Percentiles rank a stretch among this genome's conserved stretches.
These are phyloP conservation scores for Oxytropis ochrocephala DNA, from an alignment of 306 rosid species.

Conservation along the genomic window DNA sequence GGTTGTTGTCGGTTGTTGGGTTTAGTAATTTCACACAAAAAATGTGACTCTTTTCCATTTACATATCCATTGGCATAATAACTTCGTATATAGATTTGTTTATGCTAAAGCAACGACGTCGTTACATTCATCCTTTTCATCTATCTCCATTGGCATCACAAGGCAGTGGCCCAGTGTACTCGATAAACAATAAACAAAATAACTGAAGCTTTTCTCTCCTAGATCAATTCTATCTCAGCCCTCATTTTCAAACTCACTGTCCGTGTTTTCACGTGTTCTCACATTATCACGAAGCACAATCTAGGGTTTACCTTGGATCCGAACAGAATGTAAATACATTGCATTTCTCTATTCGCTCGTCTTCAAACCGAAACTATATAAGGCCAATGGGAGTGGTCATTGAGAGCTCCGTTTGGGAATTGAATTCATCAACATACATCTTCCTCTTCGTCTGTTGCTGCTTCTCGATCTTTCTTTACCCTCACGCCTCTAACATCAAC, in stretches of 20 bases:
- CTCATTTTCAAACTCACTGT: background rate
- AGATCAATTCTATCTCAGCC: conserved; percentile 4
- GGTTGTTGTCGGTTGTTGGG: too few species aligned
- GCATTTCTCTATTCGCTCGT: background rate
- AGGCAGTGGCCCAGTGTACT: background rate
- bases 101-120: background rate
- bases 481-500: conserved; percentile 38
- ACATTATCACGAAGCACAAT: conserved; percentile 12
- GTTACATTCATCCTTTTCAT: background rate
- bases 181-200: background rate
- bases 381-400: conserved; percentile 68
- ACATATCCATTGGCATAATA: too few species aligned
- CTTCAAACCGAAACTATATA: background rate
- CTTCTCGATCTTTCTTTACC: conserved; percentile 53
- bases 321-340: background rate
- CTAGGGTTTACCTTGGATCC: conserved; percentile 33
- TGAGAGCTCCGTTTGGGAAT: conserved; percentile 81
- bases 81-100: too few species aligned
- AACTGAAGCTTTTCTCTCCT: background rate
- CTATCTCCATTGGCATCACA: background rate
- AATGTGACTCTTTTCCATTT: too few species aligned
- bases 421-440: conserved; percentile 48
- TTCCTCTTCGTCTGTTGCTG: conserved; percentile 59
- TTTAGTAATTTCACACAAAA: too few species aligned
- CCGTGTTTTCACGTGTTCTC: background rate